Percentiles rank a stretch among this genome's conserved stretches.
Conservation (phyloP, 2,329 filamentous ascomycete species). For the Ophiocordyceps camponoti-rufipedis region DNA sequence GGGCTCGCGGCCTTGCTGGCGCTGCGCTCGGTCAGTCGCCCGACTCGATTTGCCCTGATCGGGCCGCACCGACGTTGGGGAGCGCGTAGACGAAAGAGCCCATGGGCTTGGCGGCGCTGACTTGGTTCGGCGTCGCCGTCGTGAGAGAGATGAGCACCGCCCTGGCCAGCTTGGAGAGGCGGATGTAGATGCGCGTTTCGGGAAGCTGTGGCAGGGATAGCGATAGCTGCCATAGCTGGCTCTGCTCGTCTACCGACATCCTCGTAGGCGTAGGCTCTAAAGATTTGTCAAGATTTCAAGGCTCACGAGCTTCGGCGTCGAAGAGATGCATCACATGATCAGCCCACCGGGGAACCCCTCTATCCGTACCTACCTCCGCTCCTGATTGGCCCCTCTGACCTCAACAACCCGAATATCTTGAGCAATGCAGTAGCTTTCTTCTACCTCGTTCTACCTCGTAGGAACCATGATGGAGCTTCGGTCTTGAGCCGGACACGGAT, state of each 20-base stretch:
- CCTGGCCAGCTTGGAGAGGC: slow-evolving; percentile 38
- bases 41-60: not conserved
- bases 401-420: too few species aligned
- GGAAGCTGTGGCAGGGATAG: slow-evolving; percentile 40
- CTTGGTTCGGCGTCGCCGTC: slow-evolving; percentile 34
- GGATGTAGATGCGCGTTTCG: slow-evolving; percentile 42
- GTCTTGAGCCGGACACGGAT: not conserved
- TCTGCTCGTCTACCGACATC: not conserved
- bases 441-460: too few species aligned
- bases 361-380: too few species aligned
- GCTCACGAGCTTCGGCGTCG: not conserved
- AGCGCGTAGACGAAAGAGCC: slow-evolving; percentile 91
- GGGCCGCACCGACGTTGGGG: slow-evolving; percentile 46
- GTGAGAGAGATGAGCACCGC: slow-evolving; percentile 43
- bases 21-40: slow-evolving; percentile 14
- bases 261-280: not conserved
- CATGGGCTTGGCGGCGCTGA: slow-evolving; percentile 35
- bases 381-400: too few species aligned
- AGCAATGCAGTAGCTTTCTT: too few species aligned
- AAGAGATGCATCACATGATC: too few species aligned
- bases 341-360: too few species aligned
- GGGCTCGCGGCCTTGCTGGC: slow-evolving; percentile 38
- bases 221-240: slow-evolving; percentile 19
- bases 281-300: not conserved
- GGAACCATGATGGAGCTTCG: not conserved